Base-by-base conservation (phyloP, 805 yeast species). In the Scheffersomyces amazonensis region DNA sequence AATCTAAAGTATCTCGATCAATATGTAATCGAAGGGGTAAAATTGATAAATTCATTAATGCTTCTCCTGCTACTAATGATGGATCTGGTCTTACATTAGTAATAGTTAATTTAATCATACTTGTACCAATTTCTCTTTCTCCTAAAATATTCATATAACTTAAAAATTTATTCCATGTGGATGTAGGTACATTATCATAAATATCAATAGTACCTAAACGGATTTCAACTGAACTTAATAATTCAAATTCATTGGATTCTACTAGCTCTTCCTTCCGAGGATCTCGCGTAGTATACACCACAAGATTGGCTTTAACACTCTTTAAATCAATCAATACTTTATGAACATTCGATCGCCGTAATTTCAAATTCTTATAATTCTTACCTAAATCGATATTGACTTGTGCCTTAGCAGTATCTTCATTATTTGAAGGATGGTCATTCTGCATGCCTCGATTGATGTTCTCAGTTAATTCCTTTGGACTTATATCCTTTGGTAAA, bases 1-100 rank as follows among this genome's bases (percentile, higher is more conserved):
- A 90, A 39, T 89, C 96, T 15, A 89, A 66, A 0, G 97, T 87
- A 52, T 91, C 98, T 57, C 93, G 99, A 58, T 93, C 98, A 31
- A 93, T 80, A 55, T 87, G 88, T 12, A 93, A 59, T 36, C 96
- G 68, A 31, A 93, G 53, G 0, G 99, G 99, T 15, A 85, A 64
- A 0, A 87, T 61, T 4, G 69, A 54, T 1, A 81, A 66, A 18
- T 69, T 62, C 32, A 87, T 43, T 2, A 76, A 62, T 16, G 81
- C 54, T 52, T 90, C 98, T 1, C 85, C 69, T 2, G 87, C 83
- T n/a, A 81, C 81, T 23, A 88, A 51, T 8, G 63, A 55, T 0
- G 78, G 64, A 10, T 80, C 75, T 0, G 96, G 95, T 39, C 87
- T 66, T 2, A 86, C 75, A 28, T 79, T 80, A 15, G 71, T 72